These are phyloP conservation scores for Orbilia ellipsospora DNA, from an alignment of 2,329 filamentous ascomycete species.

Conservation along the genomic window DNA sequence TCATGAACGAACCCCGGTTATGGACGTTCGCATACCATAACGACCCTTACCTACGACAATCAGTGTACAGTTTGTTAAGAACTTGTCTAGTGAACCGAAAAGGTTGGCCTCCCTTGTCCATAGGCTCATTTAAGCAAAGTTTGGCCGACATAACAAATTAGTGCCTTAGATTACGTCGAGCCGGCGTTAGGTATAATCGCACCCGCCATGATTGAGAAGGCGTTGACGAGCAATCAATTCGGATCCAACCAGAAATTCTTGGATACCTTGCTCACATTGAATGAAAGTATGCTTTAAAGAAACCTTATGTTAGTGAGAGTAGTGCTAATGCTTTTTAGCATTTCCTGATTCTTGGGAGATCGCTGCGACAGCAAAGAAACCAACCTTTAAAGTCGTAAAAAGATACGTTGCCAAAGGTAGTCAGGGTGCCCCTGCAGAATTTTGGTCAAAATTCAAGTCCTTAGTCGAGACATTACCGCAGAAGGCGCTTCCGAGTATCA, in stretches of 20 bases:
- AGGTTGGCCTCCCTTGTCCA: constrained; percentile 59
- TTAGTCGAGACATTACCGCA: constrained; percentile 71
- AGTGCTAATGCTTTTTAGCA: constrained; percentile 62
- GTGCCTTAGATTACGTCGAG: constrained; percentile 64
- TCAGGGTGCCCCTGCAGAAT: constrained; percentile 76
- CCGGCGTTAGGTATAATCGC: constrained; percentile 68
- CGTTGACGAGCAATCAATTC: constrained; percentile 76
- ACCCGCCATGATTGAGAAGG: constrained; percentile 75
- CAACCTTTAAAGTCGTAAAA: constrained; percentile 70
- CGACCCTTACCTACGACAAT: constrained; percentile 70
- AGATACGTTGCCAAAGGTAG: constrained; percentile 85
- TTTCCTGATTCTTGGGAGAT: constrained; percentile 53
- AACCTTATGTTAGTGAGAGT: constrained; percentile 63
- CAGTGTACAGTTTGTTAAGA: constrained; percentile 69
- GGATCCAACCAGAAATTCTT: constrained; percentile 80
- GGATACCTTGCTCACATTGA: constrained; percentile 72
- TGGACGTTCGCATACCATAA: constrained; percentile 71
- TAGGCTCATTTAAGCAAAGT: constrained; percentile 15
- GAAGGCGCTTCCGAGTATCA: constrained; percentile 68
- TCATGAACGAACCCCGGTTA: constrained; percentile 73
- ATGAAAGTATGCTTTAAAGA: constrained; percentile 66
- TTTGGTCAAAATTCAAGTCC: constrained; percentile 76
- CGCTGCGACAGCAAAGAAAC: constrained; percentile 66
- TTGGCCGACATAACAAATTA: constrained; percentile 46
- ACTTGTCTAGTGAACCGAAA: constrained; percentile 66